A percentile compares a stretch with the other conserved stretches of the same genome.
Evolutionary conservation across 495 filamentous ascomycete species (phyloP).

Genomic region (Tuber microsphaerosporum): DNA sequence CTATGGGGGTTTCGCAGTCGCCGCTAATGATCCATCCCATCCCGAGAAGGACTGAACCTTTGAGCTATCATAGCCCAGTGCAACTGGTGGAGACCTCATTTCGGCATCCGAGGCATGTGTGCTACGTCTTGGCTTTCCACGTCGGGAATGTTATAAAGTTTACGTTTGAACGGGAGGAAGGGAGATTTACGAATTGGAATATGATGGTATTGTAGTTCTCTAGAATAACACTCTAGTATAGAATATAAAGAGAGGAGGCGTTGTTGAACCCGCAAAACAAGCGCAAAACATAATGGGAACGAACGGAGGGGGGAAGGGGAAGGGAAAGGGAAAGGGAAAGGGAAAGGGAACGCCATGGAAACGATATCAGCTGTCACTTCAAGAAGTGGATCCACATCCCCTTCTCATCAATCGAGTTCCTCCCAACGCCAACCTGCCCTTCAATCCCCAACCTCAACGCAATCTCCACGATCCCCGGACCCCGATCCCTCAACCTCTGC

Average conservation of each 20-base stretch:
- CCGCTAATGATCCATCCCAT: too few relatives aligned
- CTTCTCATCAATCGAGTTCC: constrained; percentile 35
- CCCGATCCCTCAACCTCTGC: constrained; percentile 29
- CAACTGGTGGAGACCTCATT: too few relatives aligned
- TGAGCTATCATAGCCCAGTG: too few relatives aligned
- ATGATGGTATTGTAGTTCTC: neutral
- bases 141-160: neutral
- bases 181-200: neutral
- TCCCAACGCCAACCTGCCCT: constrained; percentile 31
- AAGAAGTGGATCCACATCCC: constrained; percentile 41
- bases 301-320: too few relatives aligned
- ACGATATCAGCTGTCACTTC: constrained; percentile 15
- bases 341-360: neutral
- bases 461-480: constrained; percentile 38
- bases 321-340: neutral
- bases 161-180: neutral
- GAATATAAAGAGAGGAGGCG: neutral
- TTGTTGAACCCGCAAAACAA: neutral
- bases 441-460: constrained; percentile 38
- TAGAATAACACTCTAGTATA: neutral
- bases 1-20: neutral
- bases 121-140: neutral
- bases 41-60: too few relatives aligned
- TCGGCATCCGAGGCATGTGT: too few relatives aligned
- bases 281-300: neutral